Conservation (phyloP, 352 stramenopile species). For the Stephanocyclus meneghinianus region DNA sequence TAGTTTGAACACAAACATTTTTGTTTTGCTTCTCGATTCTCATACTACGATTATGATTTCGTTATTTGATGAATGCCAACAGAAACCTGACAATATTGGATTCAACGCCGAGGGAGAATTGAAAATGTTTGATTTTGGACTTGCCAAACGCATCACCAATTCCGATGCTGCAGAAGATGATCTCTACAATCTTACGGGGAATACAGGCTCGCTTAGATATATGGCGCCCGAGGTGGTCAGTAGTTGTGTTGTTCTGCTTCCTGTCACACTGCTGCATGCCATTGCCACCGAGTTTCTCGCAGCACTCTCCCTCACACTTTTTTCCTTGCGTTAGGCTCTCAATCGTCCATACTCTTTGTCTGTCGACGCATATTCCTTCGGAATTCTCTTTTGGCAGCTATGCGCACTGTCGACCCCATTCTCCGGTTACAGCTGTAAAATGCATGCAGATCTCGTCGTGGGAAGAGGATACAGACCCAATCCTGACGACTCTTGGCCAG, state of each 20-base stretch:
- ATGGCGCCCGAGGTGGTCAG: slow-evolving; percentile 82
- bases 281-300: no score
- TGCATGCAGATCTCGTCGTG: slow-evolving; percentile 74
- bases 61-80: neutral
- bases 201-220: slow-evolving; percentile 86
- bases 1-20: neutral
- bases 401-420: slow-evolving; percentile 78
- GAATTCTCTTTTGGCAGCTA: slow-evolving; percentile 82
- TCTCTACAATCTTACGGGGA: slow-evolving; percentile 76
- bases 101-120: slow-evolving; percentile 69
- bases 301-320: neutral
- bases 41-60: neutral
- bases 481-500: slow-evolving; percentile 68
- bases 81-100: slow-evolving; percentile 92
- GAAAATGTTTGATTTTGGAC: slow-evolving; percentile 84
- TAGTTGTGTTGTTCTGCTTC: no score
- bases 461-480: slow-evolving; percentile 65
- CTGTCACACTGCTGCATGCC: no score
- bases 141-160: slow-evolving; percentile 74
- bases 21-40: neutral
- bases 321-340: slow-evolving; percentile 39
- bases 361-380: slow-evolving; percentile 89
- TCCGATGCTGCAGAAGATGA: slow-evolving; percentile 56
- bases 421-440: slow-evolving; percentile 65
- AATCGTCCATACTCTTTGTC: slow-evolving; percentile 88